These are phyloP conservation scores for Eragrostis curvula DNA, from an alignment of 176 grass and related monocot species.

Conservation along the genomic window DNA sequence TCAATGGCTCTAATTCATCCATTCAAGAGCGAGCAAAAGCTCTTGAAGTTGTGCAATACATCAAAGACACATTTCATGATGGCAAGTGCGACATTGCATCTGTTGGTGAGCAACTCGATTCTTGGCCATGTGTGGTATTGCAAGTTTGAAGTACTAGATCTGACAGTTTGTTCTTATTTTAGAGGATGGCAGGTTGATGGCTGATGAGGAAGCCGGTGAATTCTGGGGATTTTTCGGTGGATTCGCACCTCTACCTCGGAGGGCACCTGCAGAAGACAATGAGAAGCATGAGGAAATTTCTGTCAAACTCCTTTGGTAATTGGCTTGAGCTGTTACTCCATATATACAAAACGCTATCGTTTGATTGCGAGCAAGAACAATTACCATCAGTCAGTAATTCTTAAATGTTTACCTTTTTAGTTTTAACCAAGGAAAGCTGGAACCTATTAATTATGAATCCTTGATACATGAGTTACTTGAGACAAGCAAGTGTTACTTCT, in stretches of 20 bases:
- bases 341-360: slow-evolving; percentile 10
- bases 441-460: slow-evolving; percentile 52
- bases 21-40: slow-evolving; percentile 99
- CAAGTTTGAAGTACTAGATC: slow-evolving; percentile 2
- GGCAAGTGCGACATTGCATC: slow-evolving; percentile 84
- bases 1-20: slow-evolving; percentile 96
- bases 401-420: slow-evolving; percentile 51
- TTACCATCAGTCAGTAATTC: slow-evolving; percentile 25
- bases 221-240: slow-evolving; percentile 98
- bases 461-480: slow-evolving; percentile 80
- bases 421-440: slow-evolving; percentile 71
- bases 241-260: slow-evolving; percentile 96
- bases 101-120: slow-evolving; percentile 72
- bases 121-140: slow-evolving; percentile 25
- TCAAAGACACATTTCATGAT: slow-evolving; percentile 95
- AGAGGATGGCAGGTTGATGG: slow-evolving; percentile 99
- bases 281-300: slow-evolving; percentile 50
- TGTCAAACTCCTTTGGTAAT: slow-evolving; percentile 68
- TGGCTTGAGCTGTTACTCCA: slow-evolving; percentile 17
- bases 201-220: slow-evolving; percentile 93
- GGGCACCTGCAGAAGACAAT: slow-evolving; percentile 52
- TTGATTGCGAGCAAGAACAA: slow-evolving; percentile 4
- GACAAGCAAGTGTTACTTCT: slow-evolving; percentile 90
- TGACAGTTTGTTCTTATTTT: slow-evolving; percentile 45
- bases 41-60: slow-evolving; percentile 98